Conservation (phyloP, 352 stramenopile species). For the Phytophthora hybrid region DNA sequence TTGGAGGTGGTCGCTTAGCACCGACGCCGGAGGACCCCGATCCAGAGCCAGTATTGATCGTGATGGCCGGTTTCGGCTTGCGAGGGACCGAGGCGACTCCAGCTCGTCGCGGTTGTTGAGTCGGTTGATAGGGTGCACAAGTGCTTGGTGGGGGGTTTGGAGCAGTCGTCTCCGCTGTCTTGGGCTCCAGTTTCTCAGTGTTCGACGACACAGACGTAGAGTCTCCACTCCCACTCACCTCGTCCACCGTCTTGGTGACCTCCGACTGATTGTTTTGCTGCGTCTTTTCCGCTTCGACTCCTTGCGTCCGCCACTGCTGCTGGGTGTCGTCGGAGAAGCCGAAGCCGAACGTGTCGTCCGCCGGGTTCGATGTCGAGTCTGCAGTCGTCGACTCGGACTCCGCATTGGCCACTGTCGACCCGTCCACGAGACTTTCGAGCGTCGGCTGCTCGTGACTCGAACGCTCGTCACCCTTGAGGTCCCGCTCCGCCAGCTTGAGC, state of each 20-base stretch:
- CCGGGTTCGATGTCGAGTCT: slow-evolving; percentile 8
- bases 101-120: slow-evolving; percentile 20
- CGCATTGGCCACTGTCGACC: slow-evolving; percentile 1
- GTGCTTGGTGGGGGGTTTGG: slow-evolving; percentile 3
- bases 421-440: slow-evolving; percentile 26
- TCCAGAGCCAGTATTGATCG: slow-evolving; percentile 43
- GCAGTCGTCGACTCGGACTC: neutral
- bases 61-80: slow-evolving; percentile 44
- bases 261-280: slow-evolving; percentile 16
- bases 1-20: slow-evolving; percentile 36
- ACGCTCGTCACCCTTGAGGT: slow-evolving; percentile 5
- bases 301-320: slow-evolving; percentile 17
- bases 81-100: slow-evolving; percentile 30
- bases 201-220: neutral
- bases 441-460: slow-evolving; percentile 13
- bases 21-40: slow-evolving; percentile 22
- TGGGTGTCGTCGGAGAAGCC: slow-evolving; percentile 25
- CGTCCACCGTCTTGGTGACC: slow-evolving; percentile 34
- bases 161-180: slow-evolving; percentile 11
- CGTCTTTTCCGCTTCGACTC: slow-evolving; percentile 12
- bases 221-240: slow-evolving; percentile 32
- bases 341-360: slow-evolving; percentile 40
- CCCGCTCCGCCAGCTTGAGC: slow-evolving; percentile 20
- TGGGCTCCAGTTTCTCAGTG: slow-evolving; percentile 20
- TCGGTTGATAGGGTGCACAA: neutral